Conservation (phyloP, 2,329 filamentous ascomycete species). For the Colletotrichum sp. region DNA sequence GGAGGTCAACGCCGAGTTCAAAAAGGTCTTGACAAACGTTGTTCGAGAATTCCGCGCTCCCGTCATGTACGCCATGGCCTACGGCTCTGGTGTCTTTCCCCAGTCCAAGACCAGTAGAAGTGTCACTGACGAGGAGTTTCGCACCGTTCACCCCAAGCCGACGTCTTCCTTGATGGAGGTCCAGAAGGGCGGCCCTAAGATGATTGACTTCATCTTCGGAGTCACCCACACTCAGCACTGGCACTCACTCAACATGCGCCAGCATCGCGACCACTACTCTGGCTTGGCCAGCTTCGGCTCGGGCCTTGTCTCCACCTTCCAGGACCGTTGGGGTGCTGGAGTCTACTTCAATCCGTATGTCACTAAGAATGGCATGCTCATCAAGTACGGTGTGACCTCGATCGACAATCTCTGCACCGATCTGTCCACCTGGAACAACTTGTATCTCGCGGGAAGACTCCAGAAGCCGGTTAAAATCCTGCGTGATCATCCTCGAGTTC, state of each 20-base stretch:
- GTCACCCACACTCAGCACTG: conserved; percentile 95
- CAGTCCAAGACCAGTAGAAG: conserved; percentile 62
- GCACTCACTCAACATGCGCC: conserved; percentile 89
- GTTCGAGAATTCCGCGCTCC: conserved; percentile 91
- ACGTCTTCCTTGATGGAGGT: conserved; percentile 82
- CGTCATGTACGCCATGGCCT: conserved; percentile 95
- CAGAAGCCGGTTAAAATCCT: conserved; percentile 99
- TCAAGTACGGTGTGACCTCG: conserved; percentile 98
- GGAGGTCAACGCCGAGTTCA: conserved; percentile 93
- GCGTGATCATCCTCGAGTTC: conserved; percentile 88
- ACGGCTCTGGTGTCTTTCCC: conserved; percentile 94
- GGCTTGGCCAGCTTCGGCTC: conserved; percentile 83
- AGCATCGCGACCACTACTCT: conserved; percentile 94
- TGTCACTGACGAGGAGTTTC: conserved; percentile 61
- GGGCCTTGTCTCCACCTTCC: conserved; percentile 81
- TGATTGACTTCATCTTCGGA: conserved; percentile 98
- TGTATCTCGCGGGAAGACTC: conserved; percentile 94
- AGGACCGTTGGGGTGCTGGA: conserved; percentile 88
- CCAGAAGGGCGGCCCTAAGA: conserved; percentile 88
- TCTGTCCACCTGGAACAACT: conserved; percentile 87
- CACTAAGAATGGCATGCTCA: conserved; percentile 90
- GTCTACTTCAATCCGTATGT: conserved; percentile 98
- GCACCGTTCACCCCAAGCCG: conserved; percentile 79
- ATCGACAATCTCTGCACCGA: conserved; percentile 88
- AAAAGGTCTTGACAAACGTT: conserved; percentile 85